Percentiles rank a stretch among this genome's conserved stretches.
Evolutionary conservation across 805 yeast species (phyloP).

Genomic region (Yarrowia sp.): DNA sequence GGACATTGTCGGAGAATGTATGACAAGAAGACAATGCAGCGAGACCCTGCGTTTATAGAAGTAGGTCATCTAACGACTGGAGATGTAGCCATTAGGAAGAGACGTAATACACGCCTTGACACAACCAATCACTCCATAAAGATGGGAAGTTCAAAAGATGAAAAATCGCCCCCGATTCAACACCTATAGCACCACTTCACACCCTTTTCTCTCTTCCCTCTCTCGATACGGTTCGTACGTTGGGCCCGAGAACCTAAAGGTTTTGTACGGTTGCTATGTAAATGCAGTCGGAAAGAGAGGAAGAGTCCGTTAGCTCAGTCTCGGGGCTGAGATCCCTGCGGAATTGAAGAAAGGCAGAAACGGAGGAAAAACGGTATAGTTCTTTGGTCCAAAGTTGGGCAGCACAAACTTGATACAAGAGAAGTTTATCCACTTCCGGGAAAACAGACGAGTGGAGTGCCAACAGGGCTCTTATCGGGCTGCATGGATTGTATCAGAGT

Average conservation of each 20-base stretch:
- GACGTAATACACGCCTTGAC: no score
- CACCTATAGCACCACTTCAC: no score
- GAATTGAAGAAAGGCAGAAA: no score
- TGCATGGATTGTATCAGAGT: not conserved
- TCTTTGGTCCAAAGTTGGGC: not conserved
- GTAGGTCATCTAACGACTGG: no score
- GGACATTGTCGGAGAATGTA: no score
- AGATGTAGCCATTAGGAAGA: no score
- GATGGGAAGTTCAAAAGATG: not conserved
- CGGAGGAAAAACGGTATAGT: no score
- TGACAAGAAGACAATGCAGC: not conserved
- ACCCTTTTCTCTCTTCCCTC: no score
- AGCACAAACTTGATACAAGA: not conserved
- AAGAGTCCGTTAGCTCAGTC: not conserved
- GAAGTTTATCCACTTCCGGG: slow-evolving; percentile 11
- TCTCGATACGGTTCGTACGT: not conserved
- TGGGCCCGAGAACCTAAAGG: slow-evolving; percentile 23
- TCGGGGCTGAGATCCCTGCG: not conserved
- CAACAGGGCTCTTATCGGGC: not conserved
- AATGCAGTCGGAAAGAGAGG: slow-evolving; percentile 13
- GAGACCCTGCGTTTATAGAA: not conserved
- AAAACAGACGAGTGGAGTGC: not conserved
- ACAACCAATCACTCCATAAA: no score
- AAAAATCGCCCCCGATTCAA: not conserved
- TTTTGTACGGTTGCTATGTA: not conserved